Conservation (phyloP, 2,329 filamentous ascomycete genomes). For the Apiospora rasikravindrae region DNA sequence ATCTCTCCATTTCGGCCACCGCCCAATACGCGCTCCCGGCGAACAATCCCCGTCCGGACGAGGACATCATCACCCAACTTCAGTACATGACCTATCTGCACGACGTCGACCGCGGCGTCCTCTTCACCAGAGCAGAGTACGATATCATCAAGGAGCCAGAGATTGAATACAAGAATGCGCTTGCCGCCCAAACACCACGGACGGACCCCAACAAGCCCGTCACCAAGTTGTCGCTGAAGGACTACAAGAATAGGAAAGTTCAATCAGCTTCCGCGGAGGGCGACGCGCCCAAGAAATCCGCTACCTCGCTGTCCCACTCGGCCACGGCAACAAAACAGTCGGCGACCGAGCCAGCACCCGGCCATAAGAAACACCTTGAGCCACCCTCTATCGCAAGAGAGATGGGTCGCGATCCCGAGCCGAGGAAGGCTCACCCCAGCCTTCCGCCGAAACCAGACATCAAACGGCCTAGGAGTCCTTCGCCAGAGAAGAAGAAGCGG, state of each 20-base stretch:
- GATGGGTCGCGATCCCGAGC: conserved; percentile 32
- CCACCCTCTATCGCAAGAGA: conserved; percentile 27
- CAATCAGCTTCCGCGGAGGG: conserved; percentile 26
- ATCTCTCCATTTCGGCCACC: conserved; percentile 55
- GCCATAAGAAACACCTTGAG: conserved; percentile 32
- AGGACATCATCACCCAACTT: conserved; percentile 55
- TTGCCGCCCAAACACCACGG: conserved; percentile 29
- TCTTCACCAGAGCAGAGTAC: conserved; percentile 62
- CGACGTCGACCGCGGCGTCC: conserved; percentile 62
- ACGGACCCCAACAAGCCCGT: conserved; percentile 49
- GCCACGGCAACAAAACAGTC: conserved; percentile 32
- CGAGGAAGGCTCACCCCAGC: conserved; percentile 30
- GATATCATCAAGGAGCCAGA: conserved; percentile 60
- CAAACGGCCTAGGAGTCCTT: conserved; percentile 42
- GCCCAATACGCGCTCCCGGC: conserved; percentile 52
- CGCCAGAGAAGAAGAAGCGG: conserved; percentile 55
- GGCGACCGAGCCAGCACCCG: conserved; percentile 35
- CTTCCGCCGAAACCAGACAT: conserved; percentile 34
- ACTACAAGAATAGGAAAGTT: conserved; percentile 62
- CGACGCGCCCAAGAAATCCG: conserved; percentile 25
- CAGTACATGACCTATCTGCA: conserved; percentile 64
- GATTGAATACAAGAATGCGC: conserved; percentile 43
- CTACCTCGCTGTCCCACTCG: conserved; percentile 24
- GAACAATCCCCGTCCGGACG: conserved; percentile 48
- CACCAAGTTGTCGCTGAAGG: conserved; percentile 60